Conservation (phyloP, 345 rosid genomes). For the Linum tenue region DNA sequence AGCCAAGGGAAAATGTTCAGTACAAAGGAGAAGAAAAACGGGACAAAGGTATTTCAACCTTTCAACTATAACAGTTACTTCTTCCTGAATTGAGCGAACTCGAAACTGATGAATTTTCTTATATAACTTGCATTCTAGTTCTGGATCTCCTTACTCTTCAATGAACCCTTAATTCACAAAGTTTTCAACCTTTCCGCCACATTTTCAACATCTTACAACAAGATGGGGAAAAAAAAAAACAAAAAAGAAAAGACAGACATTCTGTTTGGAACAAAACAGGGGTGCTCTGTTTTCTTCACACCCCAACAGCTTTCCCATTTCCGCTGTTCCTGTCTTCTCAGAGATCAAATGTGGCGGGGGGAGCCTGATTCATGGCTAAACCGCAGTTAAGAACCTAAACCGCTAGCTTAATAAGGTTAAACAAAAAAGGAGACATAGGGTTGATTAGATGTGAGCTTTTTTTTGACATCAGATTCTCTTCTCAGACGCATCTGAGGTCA, state of each 20-base stretch:
- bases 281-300: not conserved
- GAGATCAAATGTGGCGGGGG: not conserved
- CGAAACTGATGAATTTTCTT: too few relatives aligned
- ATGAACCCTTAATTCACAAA: not conserved
- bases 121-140: too few relatives aligned
- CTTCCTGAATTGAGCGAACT: too few relatives aligned
- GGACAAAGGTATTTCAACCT: too few relatives aligned
- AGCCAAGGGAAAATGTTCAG: too few relatives aligned
- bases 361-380: not conserved
- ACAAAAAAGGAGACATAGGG: not conserved
- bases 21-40: too few relatives aligned
- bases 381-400: not conserved
- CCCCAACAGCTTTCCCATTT: not conserved
- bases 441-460: not conserved
- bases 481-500: constrained; percentile 11
- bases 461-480: not conserved
- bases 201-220: not conserved
- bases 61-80: too few relatives aligned
- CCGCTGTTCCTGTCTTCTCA: not conserved
- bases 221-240: not conserved
- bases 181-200: not conserved
- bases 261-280: too few relatives aligned
- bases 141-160: not conserved
- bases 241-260: not conserved
- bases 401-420: not conserved